Evolutionary conservation across 2,329 filamentous ascomycete genomes (phyloP).

Genomic region (Graphilbum fragrans): DNA sequence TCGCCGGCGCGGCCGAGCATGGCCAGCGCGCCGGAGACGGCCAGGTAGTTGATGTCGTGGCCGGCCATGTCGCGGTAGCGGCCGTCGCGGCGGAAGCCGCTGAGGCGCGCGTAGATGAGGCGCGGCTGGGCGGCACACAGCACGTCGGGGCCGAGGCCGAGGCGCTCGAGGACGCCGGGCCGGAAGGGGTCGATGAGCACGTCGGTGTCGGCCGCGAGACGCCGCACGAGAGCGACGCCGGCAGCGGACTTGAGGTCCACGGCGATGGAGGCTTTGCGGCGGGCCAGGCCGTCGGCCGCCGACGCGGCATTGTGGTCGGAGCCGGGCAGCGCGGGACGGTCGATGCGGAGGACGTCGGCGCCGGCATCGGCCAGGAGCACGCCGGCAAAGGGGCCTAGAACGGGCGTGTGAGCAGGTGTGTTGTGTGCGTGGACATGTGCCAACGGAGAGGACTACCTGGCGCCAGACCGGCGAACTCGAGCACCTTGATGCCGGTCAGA

Average conservation of each 20-base stretch:
- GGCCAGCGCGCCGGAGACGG: constrained; percentile 67
- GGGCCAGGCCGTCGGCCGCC: constrained; percentile 61
- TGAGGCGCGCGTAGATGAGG: constrained; percentile 75
- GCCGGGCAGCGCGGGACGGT: constrained; percentile 42
- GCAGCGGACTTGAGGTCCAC: constrained; percentile 61
- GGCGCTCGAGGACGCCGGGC: constrained; percentile 77
- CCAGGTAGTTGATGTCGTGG: constrained; percentile 94
- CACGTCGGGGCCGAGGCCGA: constrained; percentile 61
- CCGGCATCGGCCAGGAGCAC: constrained; percentile 84
- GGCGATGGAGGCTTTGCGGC: constrained; percentile 69
- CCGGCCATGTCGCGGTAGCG: constrained; percentile 81
- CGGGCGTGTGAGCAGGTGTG: not conserved
- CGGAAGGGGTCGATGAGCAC: constrained; percentile 89
- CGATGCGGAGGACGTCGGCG: constrained; percentile 76
- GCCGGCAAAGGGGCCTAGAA: constrained; percentile 65
- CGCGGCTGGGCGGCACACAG: constrained; percentile 58
- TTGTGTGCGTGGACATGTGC: not conserved
- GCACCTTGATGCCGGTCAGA: constrained; percentile 40
- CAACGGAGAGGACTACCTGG: constrained; percentile 32
- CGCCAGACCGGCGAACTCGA: constrained; percentile 50
- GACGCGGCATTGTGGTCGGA: constrained; percentile 24
- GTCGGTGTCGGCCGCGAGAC: constrained; percentile 53
- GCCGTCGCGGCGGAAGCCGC: constrained; percentile 79
- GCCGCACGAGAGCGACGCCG: constrained; percentile 54
- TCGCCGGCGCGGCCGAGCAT: constrained; percentile 60